These are phyloP conservation scores for Diospyros kaki DNA, from an alignment of 148 eudicot species.

Conservation along the genomic window DNA sequence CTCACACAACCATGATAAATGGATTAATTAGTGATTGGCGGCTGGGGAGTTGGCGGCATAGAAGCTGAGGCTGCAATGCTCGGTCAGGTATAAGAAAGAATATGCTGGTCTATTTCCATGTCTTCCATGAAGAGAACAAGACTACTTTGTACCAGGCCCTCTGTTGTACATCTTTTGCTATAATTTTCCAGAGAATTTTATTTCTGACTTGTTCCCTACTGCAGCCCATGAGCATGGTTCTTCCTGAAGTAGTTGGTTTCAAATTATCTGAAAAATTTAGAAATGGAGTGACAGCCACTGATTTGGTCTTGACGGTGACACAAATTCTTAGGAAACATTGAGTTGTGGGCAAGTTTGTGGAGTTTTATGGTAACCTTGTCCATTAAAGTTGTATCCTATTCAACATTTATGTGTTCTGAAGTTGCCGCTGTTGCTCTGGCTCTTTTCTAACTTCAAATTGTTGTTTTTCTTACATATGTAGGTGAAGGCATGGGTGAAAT, in stretches of 20 bases:
- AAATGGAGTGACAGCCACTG: constrained; percentile 4
- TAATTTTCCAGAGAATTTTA: neutral
- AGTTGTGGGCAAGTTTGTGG: constrained; percentile 9
- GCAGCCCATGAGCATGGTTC: constrained; percentile 7
- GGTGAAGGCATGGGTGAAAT: constrained; percentile 8
- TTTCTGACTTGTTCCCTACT: neutral
- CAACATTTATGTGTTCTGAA: neutral
- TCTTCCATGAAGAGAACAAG: neutral
- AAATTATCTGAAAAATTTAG: constrained; percentile 1
- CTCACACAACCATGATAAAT: constrained; percentile 4
- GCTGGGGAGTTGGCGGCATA: neutral
- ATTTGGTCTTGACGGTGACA: constrained; percentile 3
- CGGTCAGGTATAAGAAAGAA: neutral
- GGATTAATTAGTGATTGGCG: neutral
- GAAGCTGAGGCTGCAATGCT: constrained; percentile 3
- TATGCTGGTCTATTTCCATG: neutral
- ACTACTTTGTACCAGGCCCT: neutral
- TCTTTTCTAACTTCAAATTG: neutral
- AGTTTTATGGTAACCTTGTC: neutral
- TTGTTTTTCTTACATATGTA: neutral
- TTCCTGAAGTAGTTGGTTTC: constrained; percentile 1
- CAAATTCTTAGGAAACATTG: constrained; percentile 9
- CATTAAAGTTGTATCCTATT: neutral
- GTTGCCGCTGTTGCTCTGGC: neutral
- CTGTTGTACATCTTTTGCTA: neutral